Evolutionary conservation across 2,329 filamentous ascomycete species (phyloP).

Genomic region (Penicillium italicum): DNA sequence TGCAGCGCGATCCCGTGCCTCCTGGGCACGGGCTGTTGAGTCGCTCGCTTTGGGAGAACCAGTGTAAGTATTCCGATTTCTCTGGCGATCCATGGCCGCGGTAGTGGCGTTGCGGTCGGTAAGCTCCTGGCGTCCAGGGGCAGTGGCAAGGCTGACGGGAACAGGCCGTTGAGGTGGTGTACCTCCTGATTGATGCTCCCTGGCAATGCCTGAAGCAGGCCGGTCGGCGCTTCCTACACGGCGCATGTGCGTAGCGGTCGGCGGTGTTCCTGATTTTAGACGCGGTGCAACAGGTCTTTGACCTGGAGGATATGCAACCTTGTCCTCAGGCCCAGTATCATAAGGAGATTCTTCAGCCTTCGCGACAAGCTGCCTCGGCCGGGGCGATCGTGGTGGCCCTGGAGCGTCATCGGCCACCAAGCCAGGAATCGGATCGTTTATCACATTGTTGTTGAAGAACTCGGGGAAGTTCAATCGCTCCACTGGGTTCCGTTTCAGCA

Average conservation of each 20-base stretch:
- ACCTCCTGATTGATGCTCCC: slow-evolving; percentile 26
- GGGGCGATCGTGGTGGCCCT: slow-evolving; percentile 15
- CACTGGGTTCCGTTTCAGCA: slow-evolving; percentile 81
- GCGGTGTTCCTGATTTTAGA: slow-evolving; percentile 28
- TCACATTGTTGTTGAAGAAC: slow-evolving; percentile 74
- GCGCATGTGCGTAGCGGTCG: slow-evolving; percentile 30
- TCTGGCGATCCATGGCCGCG: slow-evolving; percentile 60
- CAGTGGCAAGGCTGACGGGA: slow-evolving; percentile 37
- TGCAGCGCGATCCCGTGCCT: slow-evolving; percentile 62
- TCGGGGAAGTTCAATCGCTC: slow-evolving; percentile 81
- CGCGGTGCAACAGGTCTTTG: slow-evolving; percentile 40
- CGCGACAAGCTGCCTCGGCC: slow-evolving; percentile 13
- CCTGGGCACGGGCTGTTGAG: slow-evolving; percentile 28
- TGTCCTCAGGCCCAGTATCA: slow-evolving; percentile 22
- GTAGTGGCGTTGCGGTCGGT: slow-evolving; percentile 33
- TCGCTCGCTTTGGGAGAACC: slow-evolving; percentile 48
- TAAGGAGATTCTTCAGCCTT: slow-evolving; percentile 25
- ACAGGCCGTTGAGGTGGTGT: slow-evolving; percentile 33
- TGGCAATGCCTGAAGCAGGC: slow-evolving; percentile 21
- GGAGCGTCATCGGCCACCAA: slow-evolving; percentile 68
- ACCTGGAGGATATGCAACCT: slow-evolving; percentile 19
- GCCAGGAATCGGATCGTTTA: slow-evolving; percentile 72
- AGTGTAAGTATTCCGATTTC: slow-evolving; percentile 47
- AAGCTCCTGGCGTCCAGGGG: slow-evolving; percentile 41
- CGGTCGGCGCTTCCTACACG: slow-evolving; percentile 35